Base-by-base conservation (phyloP, 2,329 filamentous ascomycete genomes). In the Tolypocladium sp. region DNA sequence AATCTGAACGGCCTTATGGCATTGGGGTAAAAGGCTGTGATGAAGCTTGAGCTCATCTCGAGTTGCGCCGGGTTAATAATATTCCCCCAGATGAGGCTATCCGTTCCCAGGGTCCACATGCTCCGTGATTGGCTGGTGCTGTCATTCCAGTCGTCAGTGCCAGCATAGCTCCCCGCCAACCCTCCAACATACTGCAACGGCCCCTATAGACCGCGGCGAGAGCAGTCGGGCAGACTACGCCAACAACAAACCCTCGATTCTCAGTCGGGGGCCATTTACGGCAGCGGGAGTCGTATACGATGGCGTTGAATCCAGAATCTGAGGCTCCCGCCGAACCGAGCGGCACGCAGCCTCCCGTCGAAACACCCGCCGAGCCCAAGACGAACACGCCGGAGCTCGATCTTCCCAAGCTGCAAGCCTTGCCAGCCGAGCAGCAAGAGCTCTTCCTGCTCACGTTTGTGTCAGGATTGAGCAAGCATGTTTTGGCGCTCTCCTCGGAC, bases 361-460 rank as follows among this genome's bases (percentile, higher is more conserved):
- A 68, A 69, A 61, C 69, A 68, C 62, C 73, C 64, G 66, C 71
- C 62, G 66, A 74, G 65, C 66, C 76, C 60, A 75, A 75, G 63
- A 77, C 74, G 64, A 74, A 79, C 61, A 87, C 84, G 69, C 88
- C 87, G 56, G 90, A 96, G 79, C 89, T 99, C 72, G 92, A 99
- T 71, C 77, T 96, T 66, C 78, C 87, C 68, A 96, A 96, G 80
- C 86, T 99, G 55, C 89, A 96, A 74, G 83, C 90, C 57, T 84
- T 97, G 54, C 91, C 93, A 51, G 86, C 90, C 58, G 94, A 99
- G 76, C 94, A 99, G 73, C 94, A 99, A 75, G 92, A 97, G 69
- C 84, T 99, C 15, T 95, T 94, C 73, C 83, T 99, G 63, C 82
- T 99, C 61, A 95, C 88, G 33, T 97, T 95, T 71, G 89, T 92